These are phyloP conservation scores for Penicillium sumatraense DNA, from an alignment of 2,329 filamentous ascomycete genomes.

Conservation along the genomic window DNA sequence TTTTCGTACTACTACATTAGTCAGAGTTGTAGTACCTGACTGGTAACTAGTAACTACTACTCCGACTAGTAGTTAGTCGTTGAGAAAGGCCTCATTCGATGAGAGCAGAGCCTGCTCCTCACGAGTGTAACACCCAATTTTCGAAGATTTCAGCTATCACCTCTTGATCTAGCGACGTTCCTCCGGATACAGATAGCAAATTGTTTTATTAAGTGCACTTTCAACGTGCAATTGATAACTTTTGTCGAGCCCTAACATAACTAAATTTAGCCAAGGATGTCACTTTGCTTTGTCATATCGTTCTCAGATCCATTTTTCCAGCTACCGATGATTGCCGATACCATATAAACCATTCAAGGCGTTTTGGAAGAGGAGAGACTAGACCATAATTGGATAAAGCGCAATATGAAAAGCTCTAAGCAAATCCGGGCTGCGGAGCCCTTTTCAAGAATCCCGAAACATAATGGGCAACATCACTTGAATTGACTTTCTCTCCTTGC, in stretches of 20 bases:
- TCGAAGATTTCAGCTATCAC: too few relatives aligned
- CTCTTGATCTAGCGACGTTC: too few relatives aligned
- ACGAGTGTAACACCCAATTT: too few relatives aligned
- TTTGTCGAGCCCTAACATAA: too few relatives aligned
- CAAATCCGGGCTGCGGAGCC: not conserved
- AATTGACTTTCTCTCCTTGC: not conserved
- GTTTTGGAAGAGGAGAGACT: too few relatives aligned
- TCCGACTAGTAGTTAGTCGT: too few relatives aligned
- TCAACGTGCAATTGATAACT: not conserved
- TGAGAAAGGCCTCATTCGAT: too few relatives aligned
- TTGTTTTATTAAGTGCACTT: too few relatives aligned
- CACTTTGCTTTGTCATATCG: constrained; percentile 3
- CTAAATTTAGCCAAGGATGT: too few relatives aligned
- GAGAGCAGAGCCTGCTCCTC: too few relatives aligned
- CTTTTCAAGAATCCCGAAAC: not conserved
- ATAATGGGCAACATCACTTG: not conserved
- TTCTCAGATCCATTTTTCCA: not conserved
- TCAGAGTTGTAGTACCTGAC: not conserved
- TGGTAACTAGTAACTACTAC: not conserved
- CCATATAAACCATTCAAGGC: not conserved
- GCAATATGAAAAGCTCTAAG: not conserved
- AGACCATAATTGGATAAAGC: not conserved
- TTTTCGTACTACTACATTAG: too few relatives aligned
- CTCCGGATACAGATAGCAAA: too few relatives aligned
- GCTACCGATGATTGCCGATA: not conserved